Base-by-base conservation (phyloP, 345 rosid genomes). In the Lumnitzera littorea region DNA sequence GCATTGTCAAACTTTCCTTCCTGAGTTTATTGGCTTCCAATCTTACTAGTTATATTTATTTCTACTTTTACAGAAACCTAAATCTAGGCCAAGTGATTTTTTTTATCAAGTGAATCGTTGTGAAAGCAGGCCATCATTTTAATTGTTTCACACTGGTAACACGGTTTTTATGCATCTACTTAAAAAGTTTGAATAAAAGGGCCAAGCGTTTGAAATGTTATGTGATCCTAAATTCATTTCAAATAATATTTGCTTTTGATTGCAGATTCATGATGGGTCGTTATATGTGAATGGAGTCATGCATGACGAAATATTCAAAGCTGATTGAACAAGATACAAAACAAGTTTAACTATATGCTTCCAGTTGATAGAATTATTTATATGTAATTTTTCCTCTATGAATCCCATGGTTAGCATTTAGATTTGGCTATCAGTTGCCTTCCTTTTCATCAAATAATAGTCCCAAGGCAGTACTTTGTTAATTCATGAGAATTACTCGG, bases 91-190 rank as follows among this genome's bases (percentile, higher is more conserved):
- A 15, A 73, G 73, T 10, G 91, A 79, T 72, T 88, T 84, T 23
- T n/a, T 85, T 85, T 63, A 85, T 91, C 48, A 91, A 91, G 65
- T 82, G 97, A 68, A 71, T 91, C 56, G 94, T 91, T 51, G 97
- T 96, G 1, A 85, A 74, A 57, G 88, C 78, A 60, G 94, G 97
- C 11, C 29, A 49, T 15, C 7, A 10, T 11, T 6, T 23, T 58
- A 3, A 15, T 2, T n/a, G 51, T 17, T 46, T 10, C 46, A 13
- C 25, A 27, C 10, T 13, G 43, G 16, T 12, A 61, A 9, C 2
- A 31, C 15, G 1, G 12, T 52, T 52, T 20, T 36, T 36, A 0
- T 1, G 9, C 43, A 36, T 36, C 43, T 5, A 36, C 11, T 5
- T 36, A 9, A 20, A 20, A 9, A 36, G 43, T 36, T 6, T 36